Base-by-base conservation (phyloP, 1,139 yeast genomes). In the Suhomyces terraborum region DNA sequence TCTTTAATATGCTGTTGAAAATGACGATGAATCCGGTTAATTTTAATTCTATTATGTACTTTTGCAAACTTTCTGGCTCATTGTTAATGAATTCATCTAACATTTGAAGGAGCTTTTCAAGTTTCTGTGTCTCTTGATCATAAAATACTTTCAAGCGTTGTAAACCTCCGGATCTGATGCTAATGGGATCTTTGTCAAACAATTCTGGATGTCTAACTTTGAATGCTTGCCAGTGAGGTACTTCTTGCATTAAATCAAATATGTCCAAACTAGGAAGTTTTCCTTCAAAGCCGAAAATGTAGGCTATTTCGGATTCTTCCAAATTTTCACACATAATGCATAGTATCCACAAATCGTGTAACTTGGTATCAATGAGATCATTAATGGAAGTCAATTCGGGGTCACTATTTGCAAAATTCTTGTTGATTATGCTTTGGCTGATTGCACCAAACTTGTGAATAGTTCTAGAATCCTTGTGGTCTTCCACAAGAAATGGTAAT, bases 401-500 rank as follows among this genome's bases (percentile, higher is more conserved):
- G 8, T 44, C 46, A n/a, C 27, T 34, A 6, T 24, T 36, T 6
- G 20, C 28, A n/a, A 47, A 43, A 37, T 53, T 49, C n/a, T 52
- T 45, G 16, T 60, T 42, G 7, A 54, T 40, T n/a, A 61, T 53
- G 36, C 61, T 49, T 2, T 48, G 49, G 32, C 52, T 57, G 22
- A 66, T 56, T 0, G 59, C 42, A 3, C 53, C 30, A 1, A 46
- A 33, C 0, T 64, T 53, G 17, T 58, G 55, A 10, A 73, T 52
- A 14, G 52, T 55, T 40, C 70, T 52, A 5, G 50, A 47, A 4
- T 58, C 56, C 12, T 47, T 45, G 9, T 51, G 53, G 43, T 72
- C 75, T 47, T 75, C 79, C 3, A 76, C 59, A 3, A 76, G 53
- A 2, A 75, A 56, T 1, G 81, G 81, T 17, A 76, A 55, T 30